Base-by-base conservation (phyloP, 2,329 filamentous ascomycete genomes). In the Calonectria naviculata region DNA sequence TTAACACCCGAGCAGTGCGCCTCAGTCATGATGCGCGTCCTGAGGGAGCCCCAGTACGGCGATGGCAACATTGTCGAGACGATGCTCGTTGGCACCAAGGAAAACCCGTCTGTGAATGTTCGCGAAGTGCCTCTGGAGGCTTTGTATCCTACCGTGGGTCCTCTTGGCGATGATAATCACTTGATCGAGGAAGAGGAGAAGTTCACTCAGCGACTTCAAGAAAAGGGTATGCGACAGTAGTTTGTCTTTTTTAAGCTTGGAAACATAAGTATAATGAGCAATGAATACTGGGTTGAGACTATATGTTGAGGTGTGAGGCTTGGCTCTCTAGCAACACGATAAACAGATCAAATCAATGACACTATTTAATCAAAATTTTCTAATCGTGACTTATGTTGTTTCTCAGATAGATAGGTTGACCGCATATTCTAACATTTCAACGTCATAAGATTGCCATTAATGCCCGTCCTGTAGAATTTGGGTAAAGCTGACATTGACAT, bases 61-160 rank as follows among this genome's bases (percentile, higher is more conserved):
- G 47, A 74, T 4, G 73, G 74, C 5, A 72, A 74, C 12, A 71
- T 75, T 0, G 21, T 75, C 6, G 74, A 75, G 42, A 58, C 61
- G 3, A 69, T 75, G 71, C n/a, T 52, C 15, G 42, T 68, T 3
- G 68, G 68, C 2, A 68, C 63, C 10, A 70, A 65, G 3, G 71
- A 74, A 0, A 29, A 69, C 2, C 71, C 28, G 0, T 24, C 34
- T 2, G 44, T 75, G 5, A 21, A 68, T 41, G 49, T 70, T 1
- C 54, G 64, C 1, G 72, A 74, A 24, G 56, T 70, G 1, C 36
- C 24, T 3, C 17, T 66, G 0, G 64, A 58, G 38, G 34, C 64
- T 3, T 19, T 66, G 24, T 56, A 66, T 6, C 49, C 64, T 10
- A 66, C 64, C 9, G 38, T 46, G 10, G 64, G 49, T 3, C 38